Evolutionary conservation across 805 yeast species (phyloP).

Genomic region (Wickerhamiella azymoides): DNA sequence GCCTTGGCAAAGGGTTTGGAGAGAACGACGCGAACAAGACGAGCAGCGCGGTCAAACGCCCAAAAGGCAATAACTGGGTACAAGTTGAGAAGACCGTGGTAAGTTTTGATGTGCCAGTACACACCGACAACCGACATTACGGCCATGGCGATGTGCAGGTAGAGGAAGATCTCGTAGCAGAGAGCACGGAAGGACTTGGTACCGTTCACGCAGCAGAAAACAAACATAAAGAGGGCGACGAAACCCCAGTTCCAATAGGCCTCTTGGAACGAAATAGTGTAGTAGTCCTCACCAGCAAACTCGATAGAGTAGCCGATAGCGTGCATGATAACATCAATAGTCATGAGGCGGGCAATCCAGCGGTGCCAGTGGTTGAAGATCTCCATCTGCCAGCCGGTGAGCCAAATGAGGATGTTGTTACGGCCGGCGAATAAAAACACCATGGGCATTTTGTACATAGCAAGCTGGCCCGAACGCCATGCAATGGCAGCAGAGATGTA

Average conservation of each 20-base stretch:
- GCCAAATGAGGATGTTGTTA: slow-evolving; percentile 44
- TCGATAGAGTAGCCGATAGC: slow-evolving; percentile 37
- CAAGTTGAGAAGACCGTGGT: slow-evolving; percentile 29
- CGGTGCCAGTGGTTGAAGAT: slow-evolving; percentile 47
- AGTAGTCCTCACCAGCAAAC: slow-evolving; percentile 36
- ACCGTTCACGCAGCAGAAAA: slow-evolving; percentile 28
- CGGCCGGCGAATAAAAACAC: slow-evolving; percentile 52
- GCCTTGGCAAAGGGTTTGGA: slow-evolving; percentile 35
- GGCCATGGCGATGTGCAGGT: slow-evolving; percentile 42
- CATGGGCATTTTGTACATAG: slow-evolving; percentile 32
- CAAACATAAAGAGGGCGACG: slow-evolving; percentile 18
- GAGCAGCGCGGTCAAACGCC: slow-evolving; percentile 49
- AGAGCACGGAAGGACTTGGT: slow-evolving; percentile 30
- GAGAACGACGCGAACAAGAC: slow-evolving; percentile 39
- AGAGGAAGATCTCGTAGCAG: slow-evolving; percentile 44
- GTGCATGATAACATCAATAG: slow-evolving; percentile 39
- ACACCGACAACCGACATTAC: slow-evolving; percentile 39
- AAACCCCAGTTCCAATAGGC: slow-evolving; percentile 20
- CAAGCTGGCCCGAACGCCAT: slow-evolving; percentile 10
- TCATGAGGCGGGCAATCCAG: slow-evolving; percentile 42
- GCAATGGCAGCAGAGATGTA: slow-evolving; percentile 1
- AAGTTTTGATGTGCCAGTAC: slow-evolving; percentile 35
- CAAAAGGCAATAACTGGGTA: slow-evolving; percentile 51
- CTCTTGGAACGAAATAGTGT: slow-evolving; percentile 29
- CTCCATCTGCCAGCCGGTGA: slow-evolving; percentile 43